Evolutionary conservation across 2,329 filamentous ascomycete genomes (phyloP).

Genomic region (Beauveria varroae): DNA sequence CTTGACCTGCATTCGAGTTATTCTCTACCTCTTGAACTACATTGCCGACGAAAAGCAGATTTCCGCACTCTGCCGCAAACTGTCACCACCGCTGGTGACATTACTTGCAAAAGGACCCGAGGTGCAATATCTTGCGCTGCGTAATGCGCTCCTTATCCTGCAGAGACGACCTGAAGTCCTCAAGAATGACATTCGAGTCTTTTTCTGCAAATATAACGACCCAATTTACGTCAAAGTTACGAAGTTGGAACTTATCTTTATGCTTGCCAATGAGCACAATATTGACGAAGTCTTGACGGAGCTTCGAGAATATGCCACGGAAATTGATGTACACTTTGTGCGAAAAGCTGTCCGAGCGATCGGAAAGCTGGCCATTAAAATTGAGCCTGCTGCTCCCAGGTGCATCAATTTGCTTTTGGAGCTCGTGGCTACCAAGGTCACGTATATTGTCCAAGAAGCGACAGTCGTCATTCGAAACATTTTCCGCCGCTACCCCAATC

Average conservation of each 20-base stretch:
- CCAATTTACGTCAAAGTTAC: constrained; percentile 99
- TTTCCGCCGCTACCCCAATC: constrained; percentile 97
- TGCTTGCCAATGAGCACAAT: constrained; percentile 92
- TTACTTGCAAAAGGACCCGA: constrained; percentile 92
- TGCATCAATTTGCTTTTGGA: constrained; percentile 93
- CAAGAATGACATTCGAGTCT: constrained; percentile 93
- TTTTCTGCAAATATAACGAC: constrained; percentile 99
- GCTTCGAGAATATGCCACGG: constrained; percentile 90
- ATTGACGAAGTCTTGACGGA: constrained; percentile 94
- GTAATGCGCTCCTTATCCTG: constrained; percentile 89
- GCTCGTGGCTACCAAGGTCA: constrained; percentile 93
- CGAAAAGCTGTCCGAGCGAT: constrained; percentile 96
- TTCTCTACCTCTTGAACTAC: constrained; percentile 98
- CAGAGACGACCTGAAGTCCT: constrained; percentile 89
- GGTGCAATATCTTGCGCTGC: constrained; percentile 92
- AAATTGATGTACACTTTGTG: constrained; percentile 98
- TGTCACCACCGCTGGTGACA: constrained; percentile 91
- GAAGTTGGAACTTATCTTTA: constrained; percentile 97
- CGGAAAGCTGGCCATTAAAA: constrained; percentile 97
- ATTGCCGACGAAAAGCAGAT: constrained; percentile 88
- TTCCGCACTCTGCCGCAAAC: constrained; percentile 76
- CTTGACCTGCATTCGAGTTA: constrained; percentile 89
- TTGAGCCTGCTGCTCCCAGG: constrained; percentile 81
- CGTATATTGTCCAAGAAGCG: constrained; percentile 97
- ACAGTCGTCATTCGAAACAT: constrained; percentile 99